Evolutionary conservation across 805 yeast genomes (phyloP).

Genomic region (Candida awuae): DNA sequence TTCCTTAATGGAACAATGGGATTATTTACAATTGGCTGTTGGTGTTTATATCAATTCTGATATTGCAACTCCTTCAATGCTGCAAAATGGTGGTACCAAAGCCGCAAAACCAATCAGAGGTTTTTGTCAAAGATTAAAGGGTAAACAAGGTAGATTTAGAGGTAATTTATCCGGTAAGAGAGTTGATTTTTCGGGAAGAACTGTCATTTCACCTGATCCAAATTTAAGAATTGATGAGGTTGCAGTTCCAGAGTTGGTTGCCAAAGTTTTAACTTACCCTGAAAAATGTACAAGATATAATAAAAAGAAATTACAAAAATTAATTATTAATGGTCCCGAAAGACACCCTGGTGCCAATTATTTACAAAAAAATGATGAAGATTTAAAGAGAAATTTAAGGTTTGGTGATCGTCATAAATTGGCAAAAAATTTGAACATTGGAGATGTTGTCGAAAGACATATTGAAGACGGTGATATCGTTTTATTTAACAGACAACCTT

Average conservation of each 20-base stretch:
- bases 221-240: conserved; percentile 92
- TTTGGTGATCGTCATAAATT: conserved; percentile 78
- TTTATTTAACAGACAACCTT: conserved; percentile 94
- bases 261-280: conserved; percentile 91
- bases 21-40: conserved; percentile 85
- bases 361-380: conserved; percentile 72
- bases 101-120: conserved; percentile 84
- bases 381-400: conserved; percentile 77
- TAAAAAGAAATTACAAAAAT: conserved; percentile 60
- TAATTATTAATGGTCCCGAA: conserved; percentile 79
- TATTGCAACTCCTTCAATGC: conserved; percentile 71
- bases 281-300: conserved; percentile 90
- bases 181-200: conserved; percentile 96
- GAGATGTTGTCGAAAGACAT: conserved; percentile 95
- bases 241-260: conserved; percentile 96
- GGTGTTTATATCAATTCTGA: conserved; percentile 98
- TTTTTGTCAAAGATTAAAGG: conserved; percentile 92
- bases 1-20: conserved; percentile 98
- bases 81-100: conserved; percentile 51
- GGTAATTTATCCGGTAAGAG: conserved; percentile 97
- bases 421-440: conserved; percentile 69
- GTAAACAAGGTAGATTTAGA: conserved; percentile 98
- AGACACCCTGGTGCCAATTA: conserved; percentile 97
- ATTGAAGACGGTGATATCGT: conserved; percentile 96
- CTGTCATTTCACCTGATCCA: conserved; percentile 98